A percentile compares a stretch with the other conserved stretches of the same genome.
phyloP scores from a whole-genome alignment of 352 stramenopile genomes.

The Phytophthora sansomeana region DNA sequence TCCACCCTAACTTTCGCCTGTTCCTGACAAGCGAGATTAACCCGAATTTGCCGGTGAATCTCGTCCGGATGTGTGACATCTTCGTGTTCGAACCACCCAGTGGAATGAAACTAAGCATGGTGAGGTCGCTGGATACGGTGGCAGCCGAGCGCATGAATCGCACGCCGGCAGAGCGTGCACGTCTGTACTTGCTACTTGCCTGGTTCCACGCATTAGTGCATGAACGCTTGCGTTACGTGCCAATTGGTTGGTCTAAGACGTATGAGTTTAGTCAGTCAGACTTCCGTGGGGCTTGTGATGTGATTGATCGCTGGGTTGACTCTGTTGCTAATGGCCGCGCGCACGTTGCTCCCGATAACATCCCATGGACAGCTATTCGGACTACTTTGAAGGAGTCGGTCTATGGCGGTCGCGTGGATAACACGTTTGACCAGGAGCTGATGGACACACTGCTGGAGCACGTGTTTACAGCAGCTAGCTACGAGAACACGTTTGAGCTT shows the following conservation, averaged over 20 bases:
- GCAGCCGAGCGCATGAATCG: constrained; percentile 92
- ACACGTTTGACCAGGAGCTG: constrained; percentile 96
- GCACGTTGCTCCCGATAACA: constrained; percentile 95
- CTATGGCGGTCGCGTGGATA: constrained; percentile 98
- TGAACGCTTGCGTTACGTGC: constrained; percentile 98
- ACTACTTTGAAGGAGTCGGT: constrained; percentile 96
- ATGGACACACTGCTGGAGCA: constrained; percentile 94
- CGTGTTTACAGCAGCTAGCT: constrained; percentile 95
- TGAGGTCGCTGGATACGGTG: constrained; percentile 95
- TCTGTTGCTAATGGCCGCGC: constrained; percentile 79
- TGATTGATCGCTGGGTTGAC: constrained; percentile 98
- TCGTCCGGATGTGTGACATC: constrained; percentile 97
- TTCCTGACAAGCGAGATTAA: constrained; percentile 99
- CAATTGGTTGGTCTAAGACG: constrained; percentile 97
- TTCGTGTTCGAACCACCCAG: constrained; percentile 98
- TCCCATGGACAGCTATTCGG: constrained; percentile 98
- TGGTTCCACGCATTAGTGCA: constrained; percentile 99
- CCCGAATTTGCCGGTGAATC: constrained; percentile 94
- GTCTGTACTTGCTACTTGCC: constrained; percentile 97
- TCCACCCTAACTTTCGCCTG: constrained; percentile 83
- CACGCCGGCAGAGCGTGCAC: constrained; percentile 85
- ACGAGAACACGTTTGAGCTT: constrained; percentile 89
- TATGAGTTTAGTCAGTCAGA: constrained; percentile 99
- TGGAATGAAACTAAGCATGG: constrained; percentile 97
- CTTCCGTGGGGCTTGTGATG: constrained; percentile 96